A percentile compares a stretch with the other conserved stretches of the same genome.
Evolutionary conservation across 306 rosid genomes (phyloP).

Genomic region (Ziziphus jujuba): DNA sequence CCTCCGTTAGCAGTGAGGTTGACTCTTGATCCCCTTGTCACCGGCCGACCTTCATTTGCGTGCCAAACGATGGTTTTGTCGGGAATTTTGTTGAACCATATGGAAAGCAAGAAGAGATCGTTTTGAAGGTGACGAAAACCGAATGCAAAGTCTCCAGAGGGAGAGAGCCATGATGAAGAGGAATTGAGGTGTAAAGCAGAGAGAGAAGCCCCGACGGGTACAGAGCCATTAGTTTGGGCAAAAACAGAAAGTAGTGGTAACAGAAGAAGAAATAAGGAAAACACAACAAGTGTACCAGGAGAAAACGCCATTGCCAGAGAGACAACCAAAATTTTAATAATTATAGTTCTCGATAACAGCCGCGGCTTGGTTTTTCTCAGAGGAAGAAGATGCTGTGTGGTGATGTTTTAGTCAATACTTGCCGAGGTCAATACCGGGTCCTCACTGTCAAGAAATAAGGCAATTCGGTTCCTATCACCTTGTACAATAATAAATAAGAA

Average conservation of each 20-base stretch:
- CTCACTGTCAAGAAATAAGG: no score
- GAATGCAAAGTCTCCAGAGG: constrained; percentile 49
- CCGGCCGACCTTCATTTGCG: constrained; percentile 20
- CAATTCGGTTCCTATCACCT: no score
- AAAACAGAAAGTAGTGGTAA: constrained; percentile 22
- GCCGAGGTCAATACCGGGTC: no score
- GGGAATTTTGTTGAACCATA: constrained; percentile 51
- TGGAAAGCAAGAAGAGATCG: constrained; percentile 40
- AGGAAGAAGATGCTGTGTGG: no score
- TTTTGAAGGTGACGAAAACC: constrained; percentile 41
- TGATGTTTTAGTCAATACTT: no score
- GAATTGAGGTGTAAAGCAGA: constrained; percentile 24
- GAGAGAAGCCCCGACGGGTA: constrained; percentile 28
- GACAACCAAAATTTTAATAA: no score
- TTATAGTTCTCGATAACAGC: no score
- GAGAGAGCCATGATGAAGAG: constrained; percentile 43
- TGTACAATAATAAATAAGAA: no score
- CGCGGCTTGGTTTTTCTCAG: no score
- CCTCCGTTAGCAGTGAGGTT: constrained; percentile 4
- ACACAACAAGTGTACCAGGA: no score
- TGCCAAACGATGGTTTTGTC: constrained; percentile 51
- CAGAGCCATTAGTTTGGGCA: constrained; percentile 30
- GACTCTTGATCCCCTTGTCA: constrained; percentile 31
- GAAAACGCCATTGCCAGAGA: no score
- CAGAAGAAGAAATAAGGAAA: constrained; percentile 1